phyloP scores from a whole-genome alignment of 139 green algal species.

The Chlorella sorokiniana region DNA sequence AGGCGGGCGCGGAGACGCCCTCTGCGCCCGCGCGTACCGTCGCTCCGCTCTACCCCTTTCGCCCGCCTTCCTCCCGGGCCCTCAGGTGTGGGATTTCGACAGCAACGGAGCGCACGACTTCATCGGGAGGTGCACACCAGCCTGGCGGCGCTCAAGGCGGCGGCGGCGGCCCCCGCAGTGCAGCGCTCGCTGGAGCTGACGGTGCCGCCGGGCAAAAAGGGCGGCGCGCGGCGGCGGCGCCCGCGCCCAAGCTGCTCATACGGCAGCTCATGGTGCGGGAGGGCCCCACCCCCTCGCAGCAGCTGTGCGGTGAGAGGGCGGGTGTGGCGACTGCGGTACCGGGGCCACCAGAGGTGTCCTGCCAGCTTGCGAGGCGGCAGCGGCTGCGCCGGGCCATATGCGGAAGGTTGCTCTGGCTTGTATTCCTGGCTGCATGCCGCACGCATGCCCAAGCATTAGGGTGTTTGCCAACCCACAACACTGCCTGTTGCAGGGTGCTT shows the following conservation, averaged over 20 bases:
- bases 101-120: background rate
- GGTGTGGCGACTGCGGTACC: too few species aligned
- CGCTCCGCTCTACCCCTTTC: background rate
- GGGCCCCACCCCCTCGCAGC: background rate
- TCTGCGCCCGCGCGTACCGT: too few species aligned
- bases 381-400: too few species aligned
- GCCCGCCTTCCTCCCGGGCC: too few species aligned
- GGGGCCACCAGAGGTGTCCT: too few species aligned
- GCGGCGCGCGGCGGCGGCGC: background rate
- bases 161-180: background rate
- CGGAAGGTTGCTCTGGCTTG: too few species aligned
- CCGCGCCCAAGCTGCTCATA: background rate
- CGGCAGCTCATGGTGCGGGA: slow-evolving; percentile 1
- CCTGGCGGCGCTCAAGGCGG: background rate
- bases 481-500: too few species aligned
- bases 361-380: too few species aligned
- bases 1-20: background rate
- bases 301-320: background rate
- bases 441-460: too few species aligned
- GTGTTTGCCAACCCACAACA: too few species aligned
- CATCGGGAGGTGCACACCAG: background rate
- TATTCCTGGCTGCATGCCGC: too few species aligned
- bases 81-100: background rate
- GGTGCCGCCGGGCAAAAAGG: background rate
- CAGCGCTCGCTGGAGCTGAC: background rate